Conservation (phyloP, 208 protist species). For the Crithidia mellificae region DNA sequence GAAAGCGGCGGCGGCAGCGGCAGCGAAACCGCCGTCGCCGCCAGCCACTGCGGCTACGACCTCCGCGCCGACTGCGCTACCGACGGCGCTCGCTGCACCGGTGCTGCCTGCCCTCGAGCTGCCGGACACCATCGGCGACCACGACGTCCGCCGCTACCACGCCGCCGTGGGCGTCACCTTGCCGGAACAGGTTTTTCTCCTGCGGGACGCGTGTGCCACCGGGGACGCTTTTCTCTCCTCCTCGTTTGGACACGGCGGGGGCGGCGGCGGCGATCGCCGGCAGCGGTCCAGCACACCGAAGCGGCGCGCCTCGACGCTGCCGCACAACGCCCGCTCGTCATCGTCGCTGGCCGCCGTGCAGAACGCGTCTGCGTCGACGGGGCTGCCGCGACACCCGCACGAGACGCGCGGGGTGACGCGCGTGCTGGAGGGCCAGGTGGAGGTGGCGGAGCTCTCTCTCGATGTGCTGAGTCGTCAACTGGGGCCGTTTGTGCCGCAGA, state of each 20-base stretch:
- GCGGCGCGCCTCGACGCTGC: neutral
- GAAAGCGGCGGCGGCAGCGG: neutral
- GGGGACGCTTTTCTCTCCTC: neutral
- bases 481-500: slow-evolving; percentile 13
- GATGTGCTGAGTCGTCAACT: slow-evolving; percentile 30
- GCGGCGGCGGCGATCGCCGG: neutral
- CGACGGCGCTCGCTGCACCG: neutral
- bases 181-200: slow-evolving; percentile 35
- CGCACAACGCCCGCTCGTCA: neutral
- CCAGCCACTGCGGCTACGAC: neutral
- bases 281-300: neutral
- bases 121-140: slow-evolving; percentile 21
- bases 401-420: slow-evolving; percentile 8
- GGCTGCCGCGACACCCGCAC: neutral
- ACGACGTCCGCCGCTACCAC: slow-evolving; percentile 32
- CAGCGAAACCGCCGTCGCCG: neutral
- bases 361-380: neutral
- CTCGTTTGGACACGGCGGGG: neutral
- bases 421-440: slow-evolving; percentile 32
- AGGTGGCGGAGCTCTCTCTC: slow-evolving; percentile 32
- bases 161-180: slow-evolving; percentile 30
- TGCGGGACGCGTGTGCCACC: slow-evolving; percentile 8
- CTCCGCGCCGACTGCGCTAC: neutral
- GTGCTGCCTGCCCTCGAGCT: neutral
- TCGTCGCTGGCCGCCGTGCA: neutral